A percentile compares a stretch with the other conserved stretches of the same genome.
These are phyloP conservation scores for Ramaria sp. DNA, from an alignment of 768 basidiomycete genomes.

Conservation along the genomic window DNA sequence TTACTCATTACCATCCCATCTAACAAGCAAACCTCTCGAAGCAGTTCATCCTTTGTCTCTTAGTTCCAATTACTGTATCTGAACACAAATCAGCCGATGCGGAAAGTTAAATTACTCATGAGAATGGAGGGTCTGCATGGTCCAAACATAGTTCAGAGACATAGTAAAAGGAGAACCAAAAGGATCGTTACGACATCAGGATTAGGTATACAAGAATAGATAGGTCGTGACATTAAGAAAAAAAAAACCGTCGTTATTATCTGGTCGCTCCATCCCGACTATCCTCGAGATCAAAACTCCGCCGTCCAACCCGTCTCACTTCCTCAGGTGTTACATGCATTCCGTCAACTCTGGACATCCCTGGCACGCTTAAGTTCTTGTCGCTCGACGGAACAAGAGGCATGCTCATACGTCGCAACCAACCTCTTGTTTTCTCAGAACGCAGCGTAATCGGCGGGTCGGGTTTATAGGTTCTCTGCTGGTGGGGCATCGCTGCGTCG, in stretches of 20 bases:
- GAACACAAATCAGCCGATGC: no score
- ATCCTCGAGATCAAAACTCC: background rate
- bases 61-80: no score
- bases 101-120: no score
- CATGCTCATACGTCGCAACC: conserved; percentile 74
- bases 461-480: conserved; percentile 25
- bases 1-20: no score
- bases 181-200: no score
- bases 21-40: no score
- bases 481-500: background rate
- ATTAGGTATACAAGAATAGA: no score
- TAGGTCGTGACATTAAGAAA: no score
- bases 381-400: conserved; percentile 30
- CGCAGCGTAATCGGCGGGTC: conserved; percentile 35
- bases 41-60: no score
- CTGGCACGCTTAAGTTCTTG: background rate
- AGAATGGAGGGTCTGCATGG: no score
- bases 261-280: background rate
- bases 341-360: background rate
- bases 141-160: no score
- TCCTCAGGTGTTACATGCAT: background rate
- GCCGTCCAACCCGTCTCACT: background rate
- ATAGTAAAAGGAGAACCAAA: no score
- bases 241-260: background rate
- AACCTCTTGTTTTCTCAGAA: conserved; percentile 51